Percentiles rank a stretch among this genome's conserved stretches.
These are phyloP conservation scores for Paraleonurus japonicus DNA, from an alignment of 257 asterid species.

Conservation along the genomic window DNA sequence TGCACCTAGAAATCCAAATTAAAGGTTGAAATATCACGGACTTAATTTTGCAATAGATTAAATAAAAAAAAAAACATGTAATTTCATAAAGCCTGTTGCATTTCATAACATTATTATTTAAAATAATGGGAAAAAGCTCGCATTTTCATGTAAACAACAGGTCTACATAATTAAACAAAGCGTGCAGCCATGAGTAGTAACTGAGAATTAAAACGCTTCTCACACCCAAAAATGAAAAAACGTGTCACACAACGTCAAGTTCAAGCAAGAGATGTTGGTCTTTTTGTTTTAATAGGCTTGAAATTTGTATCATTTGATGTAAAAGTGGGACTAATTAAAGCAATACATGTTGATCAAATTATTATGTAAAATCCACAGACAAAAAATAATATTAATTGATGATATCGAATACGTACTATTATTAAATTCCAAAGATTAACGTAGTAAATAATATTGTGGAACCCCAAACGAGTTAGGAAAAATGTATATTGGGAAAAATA, in stretches of 20 bases:
- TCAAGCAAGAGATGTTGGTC: slow-evolving; percentile 68
- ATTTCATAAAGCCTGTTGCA: background rate
- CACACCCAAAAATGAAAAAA: background rate
- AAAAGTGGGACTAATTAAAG: background rate
- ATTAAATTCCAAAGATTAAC: no score
- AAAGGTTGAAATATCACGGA: background rate
- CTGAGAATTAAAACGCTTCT: slow-evolving; percentile 18
- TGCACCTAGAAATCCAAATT: background rate
- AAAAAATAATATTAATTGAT: background rate
- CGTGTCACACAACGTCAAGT: slow-evolving; percentile 29
- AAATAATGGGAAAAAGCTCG: slow-evolving; percentile 29
- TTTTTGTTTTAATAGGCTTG: background rate
- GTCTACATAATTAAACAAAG: background rate
- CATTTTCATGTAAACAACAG: slow-evolving; percentile 24
- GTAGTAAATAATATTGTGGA: background rate
- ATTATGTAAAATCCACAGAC: background rate
- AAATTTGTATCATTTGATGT: background rate
- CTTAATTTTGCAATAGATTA: background rate
- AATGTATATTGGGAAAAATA: no score
- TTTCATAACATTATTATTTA: background rate
- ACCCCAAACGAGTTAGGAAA: background rate
- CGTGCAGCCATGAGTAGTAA: slow-evolving; percentile 8
- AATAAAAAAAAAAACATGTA: background rate
- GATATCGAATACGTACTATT: background rate
- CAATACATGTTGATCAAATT: background rate